Percentiles rank a stretch among this genome's conserved stretches.
Conservation (phyloP, 2,329 filamentous ascomycete genomes). For the Zelopaecilomyces penicillatus region DNA sequence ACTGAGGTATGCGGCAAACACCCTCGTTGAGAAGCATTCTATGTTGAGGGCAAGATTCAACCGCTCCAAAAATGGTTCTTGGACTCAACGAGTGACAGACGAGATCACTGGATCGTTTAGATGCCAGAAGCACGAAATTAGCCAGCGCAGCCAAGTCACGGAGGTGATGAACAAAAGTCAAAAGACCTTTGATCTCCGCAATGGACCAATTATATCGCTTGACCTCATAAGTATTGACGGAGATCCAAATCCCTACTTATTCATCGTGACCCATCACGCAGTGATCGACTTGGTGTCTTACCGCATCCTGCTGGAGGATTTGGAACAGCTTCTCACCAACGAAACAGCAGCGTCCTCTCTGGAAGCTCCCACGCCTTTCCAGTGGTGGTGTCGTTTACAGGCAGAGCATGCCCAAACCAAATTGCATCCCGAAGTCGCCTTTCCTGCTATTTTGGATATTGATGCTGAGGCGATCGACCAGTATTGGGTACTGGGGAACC, state of each 20-base stretch:
- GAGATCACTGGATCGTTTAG: neutral
- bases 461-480: neutral
- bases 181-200: neutral
- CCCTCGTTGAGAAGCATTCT: neutral
- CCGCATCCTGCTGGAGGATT: slow-evolving; percentile 31
- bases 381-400: slow-evolving; percentile 27
- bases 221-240: neutral
- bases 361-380: slow-evolving; percentile 17
- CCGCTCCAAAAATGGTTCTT: neutral
- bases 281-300: slow-evolving; percentile 34
- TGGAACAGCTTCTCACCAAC: slow-evolving; percentile 26
- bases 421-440: neutral
- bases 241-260: slow-evolving; percentile 10
- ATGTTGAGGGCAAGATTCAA: neutral
- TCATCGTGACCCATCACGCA: slow-evolving; percentile 22
- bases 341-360: slow-evolving; percentile 6
- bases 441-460: neutral
- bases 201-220: neutral
- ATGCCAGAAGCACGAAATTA: neutral
- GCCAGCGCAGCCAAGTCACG: neutral
- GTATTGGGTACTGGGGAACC: neutral
- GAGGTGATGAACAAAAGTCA: neutral
- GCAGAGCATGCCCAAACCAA: slow-evolving; percentile 16
- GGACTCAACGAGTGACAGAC: neutral
- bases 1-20: neutral